A percentile compares a stretch with the other conserved stretches of the same genome.
Evolutionary conservation across 371 early-diverging fungal genomes (phyloP).

Genomic region (Apophysomyces ossiformis): DNA sequence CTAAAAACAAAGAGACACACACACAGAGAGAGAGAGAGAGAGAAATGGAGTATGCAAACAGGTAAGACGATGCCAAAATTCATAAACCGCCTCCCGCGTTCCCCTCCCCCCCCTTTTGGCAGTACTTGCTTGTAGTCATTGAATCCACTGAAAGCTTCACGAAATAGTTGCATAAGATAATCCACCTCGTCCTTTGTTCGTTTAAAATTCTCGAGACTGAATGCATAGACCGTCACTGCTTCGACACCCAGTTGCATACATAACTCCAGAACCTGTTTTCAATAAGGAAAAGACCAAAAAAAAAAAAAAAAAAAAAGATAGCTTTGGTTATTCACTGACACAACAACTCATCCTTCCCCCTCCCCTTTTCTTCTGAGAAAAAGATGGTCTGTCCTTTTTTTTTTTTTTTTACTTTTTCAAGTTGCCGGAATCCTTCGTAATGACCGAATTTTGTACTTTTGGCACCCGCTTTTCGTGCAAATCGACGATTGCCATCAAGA

Average conservation of each 20-base stretch:
- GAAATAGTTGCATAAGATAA: conserved; percentile 85
- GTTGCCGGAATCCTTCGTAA: conserved; percentile 77
- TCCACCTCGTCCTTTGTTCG: conserved; percentile 91
- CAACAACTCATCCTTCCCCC: no score
- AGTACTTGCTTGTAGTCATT: conserved; percentile 67
- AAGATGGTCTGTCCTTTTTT: not conserved
- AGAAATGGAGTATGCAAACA: not conserved
- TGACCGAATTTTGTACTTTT: conserved; percentile 71
- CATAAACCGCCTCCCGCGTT: no score
- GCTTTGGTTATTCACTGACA: not conserved
- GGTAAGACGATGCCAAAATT: no score
- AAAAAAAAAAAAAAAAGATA: not conserved
- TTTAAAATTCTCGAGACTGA: conserved; percentile 97
- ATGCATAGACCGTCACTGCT: conserved; percentile 97
- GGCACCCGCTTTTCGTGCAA: conserved; percentile 68
- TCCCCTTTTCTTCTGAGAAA: not conserved
- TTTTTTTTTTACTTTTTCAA: conserved; percentile 65
- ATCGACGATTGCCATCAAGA: conserved; percentile 99
- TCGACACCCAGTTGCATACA: conserved; percentile 87
- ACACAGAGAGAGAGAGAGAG: no score
- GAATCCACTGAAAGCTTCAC: conserved; percentile 76
- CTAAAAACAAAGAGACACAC: conserved; percentile 51
- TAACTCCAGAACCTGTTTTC: conserved; percentile 77
- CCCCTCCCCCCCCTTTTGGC: no score
- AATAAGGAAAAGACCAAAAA: no score